Base-by-base conservation (phyloP, 495 filamentous ascomycete species). In the Thermochaetoides thermophila region DNA sequence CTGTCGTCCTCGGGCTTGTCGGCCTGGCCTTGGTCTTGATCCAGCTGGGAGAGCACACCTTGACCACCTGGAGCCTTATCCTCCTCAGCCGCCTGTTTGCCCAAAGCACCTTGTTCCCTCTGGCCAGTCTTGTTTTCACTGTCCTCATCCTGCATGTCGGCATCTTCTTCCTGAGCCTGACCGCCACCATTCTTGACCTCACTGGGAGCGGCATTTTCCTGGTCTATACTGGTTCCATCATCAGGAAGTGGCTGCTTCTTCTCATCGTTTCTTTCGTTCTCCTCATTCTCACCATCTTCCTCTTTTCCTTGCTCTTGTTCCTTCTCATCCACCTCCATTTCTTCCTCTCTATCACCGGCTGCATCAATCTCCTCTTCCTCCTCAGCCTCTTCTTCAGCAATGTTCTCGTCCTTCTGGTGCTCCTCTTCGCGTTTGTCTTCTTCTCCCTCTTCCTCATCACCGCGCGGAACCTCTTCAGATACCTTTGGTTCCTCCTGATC, bases 151-250 rank as follows among this genome's bases (percentile, higher is more conserved):
- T 63, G 49, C 38, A 65, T 57, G 19, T 48, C 49, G 35, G 64
- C 46, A 18, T 70, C 58, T 32, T 78, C 68, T 27, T 74, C 66
- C 27, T 73, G 69, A n/a, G n/a, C n/a, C n/a, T n/a, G n/a, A 13
- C 71, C 70, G 13, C 63, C 61, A 17, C 68, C 61, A 22, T 55
- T 64, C 44, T 68, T 63, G 13, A 64, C 69, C 33, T 85, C 76
- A 42, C 76, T 82, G 3, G 78, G 75, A 2, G 69, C 68, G 12
- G 66, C 66, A 40, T 84, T 72, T 21, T 84, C 72, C 27, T 76
- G 66, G 31, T 76, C 73, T 4, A 62, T 44, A 27, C 56, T 61
- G 1, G 58, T 50, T 11, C 70, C 57, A 28, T 75, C 67, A 6
- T 52, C 50, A 9, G 38, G 44, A 34, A 50, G 47, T 34, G 46